Evolutionary conservation across 345 rosid species (phyloP), one percentile per base, ranked within the genome.

Genomic region (Acer saccharum): DNA sequence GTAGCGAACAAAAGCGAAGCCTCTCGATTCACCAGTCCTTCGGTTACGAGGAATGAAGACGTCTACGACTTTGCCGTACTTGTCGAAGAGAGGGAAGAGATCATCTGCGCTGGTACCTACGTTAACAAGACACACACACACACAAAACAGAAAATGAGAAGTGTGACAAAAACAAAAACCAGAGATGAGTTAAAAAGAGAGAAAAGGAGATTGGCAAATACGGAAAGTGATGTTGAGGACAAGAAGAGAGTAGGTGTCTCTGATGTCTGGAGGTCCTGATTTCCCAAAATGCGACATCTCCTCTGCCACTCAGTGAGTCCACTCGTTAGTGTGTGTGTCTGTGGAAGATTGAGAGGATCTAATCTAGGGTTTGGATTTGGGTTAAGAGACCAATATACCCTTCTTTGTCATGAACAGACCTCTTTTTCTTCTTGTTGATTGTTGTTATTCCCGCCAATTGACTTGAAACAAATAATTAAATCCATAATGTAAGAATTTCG

Each of bases 61-160:
- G 61, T 90, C 92, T 21, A 90, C 94, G 48, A 90, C 94, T 86
- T 87, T 90, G 27, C 91, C 91, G 81, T 90, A 88, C 89, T 84
- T 90, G 62, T 88, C 90, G 76, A 88, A 90, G 70, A 88, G 86
- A 58, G 92, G 94, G 72, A 90, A 90, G 50, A 90, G 88, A 85
- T 90, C 94, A 25, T 90, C 94, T 17, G 94, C 94, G 50, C 86
- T 80, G 16, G 94, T 90, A 39, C 94, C 94, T 90, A 62, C 64
- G 46, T 68, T 61, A 76, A n/a, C 35, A 65, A 23, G 0, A 23
- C 25, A 23, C 25, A 23, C 25, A 23, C 25, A 23, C 25, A 23
- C 25, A 23, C 25, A 23, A 11, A 63, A 39, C 14, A 46, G 4
- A 44, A 32, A 44, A 63, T 14, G 7, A 41, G 48, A 25, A 67